Percentiles rank a stretch among this genome's conserved stretches.
Conservation (phyloP, 306 rosid species). For the Lithocarpus polystachyus region DNA sequence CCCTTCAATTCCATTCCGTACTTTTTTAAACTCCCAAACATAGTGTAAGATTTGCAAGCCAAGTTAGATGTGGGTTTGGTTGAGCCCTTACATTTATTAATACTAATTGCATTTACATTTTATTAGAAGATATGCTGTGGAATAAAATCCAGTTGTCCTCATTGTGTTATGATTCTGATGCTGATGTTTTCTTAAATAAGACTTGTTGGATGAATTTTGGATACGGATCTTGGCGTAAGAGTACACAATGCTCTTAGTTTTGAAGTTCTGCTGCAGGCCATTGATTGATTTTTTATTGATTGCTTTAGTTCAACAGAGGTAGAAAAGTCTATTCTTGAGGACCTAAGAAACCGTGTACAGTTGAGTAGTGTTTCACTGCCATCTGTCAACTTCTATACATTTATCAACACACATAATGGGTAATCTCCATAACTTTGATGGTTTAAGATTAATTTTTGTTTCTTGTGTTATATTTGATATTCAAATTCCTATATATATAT, state of each 20-base stretch:
- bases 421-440: slow-evolving; percentile 30
- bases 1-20: too few relatives aligned
- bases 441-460: slow-evolving; percentile 10
- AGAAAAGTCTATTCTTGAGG: slow-evolving; percentile 93
- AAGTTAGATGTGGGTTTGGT: background rate
- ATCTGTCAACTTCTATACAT: slow-evolving; percentile 90
- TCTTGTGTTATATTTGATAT: slow-evolving; percentile 18
- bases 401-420: slow-evolving; percentile 85
- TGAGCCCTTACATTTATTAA: background rate
- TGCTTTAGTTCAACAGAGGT: slow-evolving; percentile 77
- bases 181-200: background rate
- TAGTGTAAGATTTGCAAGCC: background rate
- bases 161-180: background rate
- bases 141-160: background rate
- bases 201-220: slow-evolving; percentile 11
- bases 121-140: background rate
- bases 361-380: slow-evolving; percentile 85
- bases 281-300: slow-evolving; percentile 26
- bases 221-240: background rate
- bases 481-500: slow-evolving; percentile 10
- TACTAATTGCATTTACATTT: background rate
- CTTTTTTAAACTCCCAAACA: too few relatives aligned
- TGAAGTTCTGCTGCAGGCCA: slow-evolving; percentile 1
- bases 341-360: slow-evolving; percentile 95
- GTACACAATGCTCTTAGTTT: background rate